Conservation (phyloP, 140 eudicot genomes). For the Cichorium intybus region DNA sequence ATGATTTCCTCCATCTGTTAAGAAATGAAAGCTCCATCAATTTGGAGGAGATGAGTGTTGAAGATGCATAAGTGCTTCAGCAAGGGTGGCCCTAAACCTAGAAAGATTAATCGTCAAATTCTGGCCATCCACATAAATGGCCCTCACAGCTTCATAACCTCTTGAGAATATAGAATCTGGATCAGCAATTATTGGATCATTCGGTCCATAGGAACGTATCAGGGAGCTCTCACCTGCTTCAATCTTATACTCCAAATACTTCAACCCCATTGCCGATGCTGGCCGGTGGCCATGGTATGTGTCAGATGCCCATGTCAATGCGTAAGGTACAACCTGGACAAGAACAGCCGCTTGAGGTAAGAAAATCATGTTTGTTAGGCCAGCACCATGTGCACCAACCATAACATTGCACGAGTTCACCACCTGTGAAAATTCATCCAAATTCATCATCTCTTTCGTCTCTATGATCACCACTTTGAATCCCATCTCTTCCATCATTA, state of each 20-base stretch:
- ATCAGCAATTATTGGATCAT: slow-evolving; percentile 36
- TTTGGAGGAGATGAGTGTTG: background rate
- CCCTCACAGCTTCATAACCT: slow-evolving; percentile 41
- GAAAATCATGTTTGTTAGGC: slow-evolving; percentile 43
- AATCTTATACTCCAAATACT: slow-evolving; percentile 46
- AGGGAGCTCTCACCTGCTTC: slow-evolving; percentile 52
- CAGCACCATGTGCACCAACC: slow-evolving; percentile 62
- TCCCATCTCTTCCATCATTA: slow-evolving; percentile 43
- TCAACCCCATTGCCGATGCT: slow-evolving; percentile 41
- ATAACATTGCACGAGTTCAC: slow-evolving; percentile 47
- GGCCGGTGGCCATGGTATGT: slow-evolving; percentile 37
- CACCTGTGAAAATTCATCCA: slow-evolving; percentile 30
- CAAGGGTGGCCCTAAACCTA: slow-evolving; percentile 37
- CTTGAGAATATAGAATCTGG: slow-evolving; percentile 20
- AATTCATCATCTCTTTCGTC: slow-evolving; percentile 27
- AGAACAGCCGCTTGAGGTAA: slow-evolving; percentile 45
- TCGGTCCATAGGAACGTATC: slow-evolving; percentile 21
- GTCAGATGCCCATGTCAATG: slow-evolving; percentile 42
- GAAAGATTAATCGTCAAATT: slow-evolving; percentile 19
- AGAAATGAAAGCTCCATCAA: background rate
- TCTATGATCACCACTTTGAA: slow-evolving; percentile 30
- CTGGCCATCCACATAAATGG: slow-evolving; percentile 26
- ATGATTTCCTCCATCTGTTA: no score
- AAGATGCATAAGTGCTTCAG: slow-evolving; percentile 1
- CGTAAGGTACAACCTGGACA: slow-evolving; percentile 46